Percentiles rank a stretch among this genome's conserved stretches.
These are phyloP conservation scores for Dysphania ambrosioides DNA, from an alignment of 148 eudicot genomes.

Conservation along the genomic window DNA sequence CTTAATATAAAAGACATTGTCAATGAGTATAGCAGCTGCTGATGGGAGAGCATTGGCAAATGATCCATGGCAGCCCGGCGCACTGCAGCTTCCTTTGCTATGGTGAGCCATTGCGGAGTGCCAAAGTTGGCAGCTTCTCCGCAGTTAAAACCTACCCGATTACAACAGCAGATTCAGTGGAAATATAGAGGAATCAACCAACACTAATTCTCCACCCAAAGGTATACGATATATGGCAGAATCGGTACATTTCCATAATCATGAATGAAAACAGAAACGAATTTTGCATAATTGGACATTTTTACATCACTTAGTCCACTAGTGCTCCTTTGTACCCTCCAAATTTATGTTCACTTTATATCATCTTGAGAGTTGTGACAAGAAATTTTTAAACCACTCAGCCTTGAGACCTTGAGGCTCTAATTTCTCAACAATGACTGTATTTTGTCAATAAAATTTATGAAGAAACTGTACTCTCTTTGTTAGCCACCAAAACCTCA, in stretches of 20 bases:
- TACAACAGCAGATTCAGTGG: constrained; percentile 7
- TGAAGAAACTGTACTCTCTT: too few relatives aligned
- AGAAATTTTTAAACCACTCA: too few relatives aligned
- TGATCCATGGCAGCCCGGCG: constrained; percentile 95
- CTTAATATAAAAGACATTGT: constrained; percentile 96
- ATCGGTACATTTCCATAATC: background rate
- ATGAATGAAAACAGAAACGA: background rate
- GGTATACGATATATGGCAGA: background rate
- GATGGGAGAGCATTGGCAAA: constrained; percentile 99
- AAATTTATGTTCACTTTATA: too few relatives aligned
- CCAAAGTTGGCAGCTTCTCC: constrained; percentile 99
- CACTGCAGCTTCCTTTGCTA: constrained; percentile 97
- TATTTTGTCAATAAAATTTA: too few relatives aligned
- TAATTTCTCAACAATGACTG: too few relatives aligned
- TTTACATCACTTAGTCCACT: too few relatives aligned
- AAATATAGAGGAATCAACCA: background rate
- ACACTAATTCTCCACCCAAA: background rate
- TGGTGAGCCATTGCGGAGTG: constrained; percentile 78
- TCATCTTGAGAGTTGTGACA: too few relatives aligned
- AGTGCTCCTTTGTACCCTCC: too few relatives aligned
- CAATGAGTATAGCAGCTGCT: constrained; percentile 80
- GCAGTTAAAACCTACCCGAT: constrained; percentile 74
- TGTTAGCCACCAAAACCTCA: too few relatives aligned
- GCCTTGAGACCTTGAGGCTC: too few relatives aligned
- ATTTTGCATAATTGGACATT: too few relatives aligned